These are phyloP conservation scores for Eucalyptus globulus DNA, from an alignment of 345 rosid species.

Conservation along the genomic window DNA sequence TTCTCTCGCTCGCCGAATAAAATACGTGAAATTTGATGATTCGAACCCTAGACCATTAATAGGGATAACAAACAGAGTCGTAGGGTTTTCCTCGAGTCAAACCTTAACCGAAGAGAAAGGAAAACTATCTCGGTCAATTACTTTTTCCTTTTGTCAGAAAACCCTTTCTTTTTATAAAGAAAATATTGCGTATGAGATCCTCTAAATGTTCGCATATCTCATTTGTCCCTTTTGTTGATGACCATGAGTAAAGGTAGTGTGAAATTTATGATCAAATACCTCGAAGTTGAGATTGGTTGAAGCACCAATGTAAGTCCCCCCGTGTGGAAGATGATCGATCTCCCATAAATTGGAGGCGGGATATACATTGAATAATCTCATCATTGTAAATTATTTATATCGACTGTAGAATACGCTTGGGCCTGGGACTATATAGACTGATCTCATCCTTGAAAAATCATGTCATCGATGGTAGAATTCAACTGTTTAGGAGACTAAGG, in stretches of 20 bases:
- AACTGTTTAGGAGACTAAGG: neutral
- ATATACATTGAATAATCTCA: neutral
- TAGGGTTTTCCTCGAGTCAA: neutral
- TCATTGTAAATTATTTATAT: neutral
- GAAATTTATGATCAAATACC: neutral
- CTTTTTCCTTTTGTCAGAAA: neutral
- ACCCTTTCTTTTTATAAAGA: neutral
- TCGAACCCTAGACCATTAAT: neutral
- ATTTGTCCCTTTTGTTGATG: neutral
- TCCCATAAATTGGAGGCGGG: neutral
- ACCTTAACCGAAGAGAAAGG: neutral
- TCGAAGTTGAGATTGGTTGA: neutral
- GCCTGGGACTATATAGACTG: neutral
- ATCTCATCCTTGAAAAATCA: neutral
- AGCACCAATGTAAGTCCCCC: neutral
- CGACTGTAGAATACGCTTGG: neutral
- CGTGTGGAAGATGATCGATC: neutral
- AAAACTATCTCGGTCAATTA: neutral
- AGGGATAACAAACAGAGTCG: neutral
- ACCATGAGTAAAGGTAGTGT: neutral
- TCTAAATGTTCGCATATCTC: neutral
- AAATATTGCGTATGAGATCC: neutral
- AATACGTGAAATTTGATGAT: neutral
- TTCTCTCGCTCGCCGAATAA: neutral
- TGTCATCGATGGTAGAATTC: neutral